Percentiles rank a stretch among this genome's conserved stretches.
These are phyloP conservation scores for Phalaenopsis equestris DNA, from an alignment of 106 monocot species.

Conservation along the genomic window DNA sequence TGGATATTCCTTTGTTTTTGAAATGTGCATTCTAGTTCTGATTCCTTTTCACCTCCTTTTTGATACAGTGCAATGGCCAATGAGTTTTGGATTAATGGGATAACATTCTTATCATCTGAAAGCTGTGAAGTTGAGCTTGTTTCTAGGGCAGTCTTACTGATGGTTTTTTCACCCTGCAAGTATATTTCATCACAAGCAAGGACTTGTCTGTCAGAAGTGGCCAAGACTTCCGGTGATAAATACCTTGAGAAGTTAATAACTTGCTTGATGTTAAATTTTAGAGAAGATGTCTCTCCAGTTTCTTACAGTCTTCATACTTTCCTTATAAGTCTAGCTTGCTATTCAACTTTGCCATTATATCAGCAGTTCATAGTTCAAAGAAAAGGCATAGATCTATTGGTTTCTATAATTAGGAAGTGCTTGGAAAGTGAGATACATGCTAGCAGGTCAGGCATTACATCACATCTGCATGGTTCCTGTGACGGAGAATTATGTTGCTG, in stretches of 20 bases:
- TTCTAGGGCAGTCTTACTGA: slow-evolving; percentile 45
- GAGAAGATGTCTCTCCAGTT: slow-evolving; percentile 21
- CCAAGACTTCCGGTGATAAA: slow-evolving; percentile 17
- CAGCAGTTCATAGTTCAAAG: slow-evolving; percentile 32
- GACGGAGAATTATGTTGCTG: slow-evolving; percentile 55
- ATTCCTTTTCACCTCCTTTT: slow-evolving; percentile 3
- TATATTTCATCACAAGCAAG: slow-evolving; percentile 46
- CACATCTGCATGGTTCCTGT: slow-evolving; percentile 33
- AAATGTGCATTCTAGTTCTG: background rate
- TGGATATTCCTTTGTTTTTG: background rate
- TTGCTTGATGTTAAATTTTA: slow-evolving; percentile 24
- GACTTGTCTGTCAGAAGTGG: slow-evolving; percentile 22
- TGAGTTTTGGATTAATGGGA: slow-evolving; percentile 36
- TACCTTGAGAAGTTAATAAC: slow-evolving; percentile 26
- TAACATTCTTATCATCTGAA: slow-evolving; percentile 9
- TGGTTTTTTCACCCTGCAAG: slow-evolving; percentile 70
- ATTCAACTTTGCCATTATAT: slow-evolving; percentile 43
- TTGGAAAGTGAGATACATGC: slow-evolving; percentile 38
- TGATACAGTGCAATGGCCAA: slow-evolving; percentile 36
- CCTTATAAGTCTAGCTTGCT: slow-evolving; percentile 39
- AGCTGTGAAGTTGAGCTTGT: slow-evolving; percentile 41
- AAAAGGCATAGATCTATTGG: slow-evolving; percentile 32
- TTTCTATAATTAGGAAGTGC: slow-evolving; percentile 36
- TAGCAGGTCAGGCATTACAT: slow-evolving; percentile 29
- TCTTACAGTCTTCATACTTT: slow-evolving; percentile 39